Evolutionary conservation across 495 filamentous ascomycete species (phyloP), one percentile per base, ranked within the genome.

Genomic region (Trichocladium uniseriatum): DNA sequence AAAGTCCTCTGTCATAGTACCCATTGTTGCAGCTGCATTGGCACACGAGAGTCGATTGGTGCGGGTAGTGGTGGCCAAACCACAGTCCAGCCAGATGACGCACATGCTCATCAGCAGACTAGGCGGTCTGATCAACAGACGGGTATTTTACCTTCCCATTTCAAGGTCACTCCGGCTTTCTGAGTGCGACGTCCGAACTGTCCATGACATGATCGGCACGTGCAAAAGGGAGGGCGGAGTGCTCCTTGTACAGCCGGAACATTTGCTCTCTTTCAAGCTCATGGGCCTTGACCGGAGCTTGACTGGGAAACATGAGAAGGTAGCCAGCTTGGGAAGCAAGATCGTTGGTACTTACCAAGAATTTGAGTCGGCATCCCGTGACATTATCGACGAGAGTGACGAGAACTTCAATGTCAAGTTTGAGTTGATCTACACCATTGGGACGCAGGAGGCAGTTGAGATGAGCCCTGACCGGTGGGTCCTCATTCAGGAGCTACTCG

Each of bases 1-100:
- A 0, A 89, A 89, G 56, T 81, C 81, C 0, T 81, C 80, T 0
- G 77, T 86, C 1, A 84, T 89, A 45, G 73, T 86, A 3, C 82
- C 84, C 1, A 76, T 82, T 35, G 74, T 82, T 9, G 73, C 79
- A 5, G 69, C 71, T 0, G 61, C 64, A 3, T 56, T 87, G 13
- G 81, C 80, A 0, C 60, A 87, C 54, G 66, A 68, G 0, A 50
- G 52, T 0, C 68, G 62, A 16, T 64, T 87, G 0, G 72, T 76
- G 0, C 63, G 82, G 13, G 69, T 87, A 0, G 56, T 87, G 5
- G 82, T 87, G 9, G 70, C 72, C 8, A 84, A 81, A 52, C 72
- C 83, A 0, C 74, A 81, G 48, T 73, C 77, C 0, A 71, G 62
- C 4, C 83, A 87, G 57, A 84, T 81, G 75, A 67, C 69, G 32